Evolutionary conservation across 331 rosid genomes (phyloP), one percentile per base, ranked within the genome.

Genomic region (Acacia pycnantha): DNA sequence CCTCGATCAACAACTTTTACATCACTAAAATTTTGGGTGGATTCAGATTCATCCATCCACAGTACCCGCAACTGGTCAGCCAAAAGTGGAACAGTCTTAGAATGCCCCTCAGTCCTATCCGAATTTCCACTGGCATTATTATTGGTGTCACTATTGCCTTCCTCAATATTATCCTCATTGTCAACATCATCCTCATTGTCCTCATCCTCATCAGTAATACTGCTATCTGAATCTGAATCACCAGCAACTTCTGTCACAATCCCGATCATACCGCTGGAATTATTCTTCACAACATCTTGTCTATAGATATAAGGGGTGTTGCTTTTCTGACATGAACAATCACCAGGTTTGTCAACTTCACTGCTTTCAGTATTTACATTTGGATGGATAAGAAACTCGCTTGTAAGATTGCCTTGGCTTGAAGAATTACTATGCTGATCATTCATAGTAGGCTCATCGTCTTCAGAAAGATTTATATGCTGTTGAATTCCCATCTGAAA

Each of bases 171-270:
- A 83, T 79, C 92, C 58, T 70, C 93, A 31, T 82, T 90, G 8
- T 84, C 90, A 16, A 74, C 86, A 10, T 83, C 98, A 0, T 86
- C 90, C 1, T 83, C 95, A 40, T 91, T 90, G 43, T 84, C 95
- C 47, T 89, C 93, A 48, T 89, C 91, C 18, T 92, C 95, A 44
- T 91, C 98, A 74, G 88, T 83, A 50, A 85, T 81, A 83, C 89
- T 81, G 70, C 97, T 83, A 81, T 96, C 97, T 27, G 98, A 94
- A 82, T 95, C 99, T 6, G 88, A 74, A 88, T 94, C 99, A 82
- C 99, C 99, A 21, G 90, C 90, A 78, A 94, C 97, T 87, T 94
- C 99, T 18, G 95, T 92, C 86, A 92, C 99, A 82, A 96, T 85
- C 73, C 99, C 99, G 74, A 88, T 84, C 88, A 85, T 76, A 65